These are phyloP conservation scores for Sphagnum fallax DNA, from an alignment of 228 moss, liverwort and hornwort species.

Conservation along the genomic window DNA sequence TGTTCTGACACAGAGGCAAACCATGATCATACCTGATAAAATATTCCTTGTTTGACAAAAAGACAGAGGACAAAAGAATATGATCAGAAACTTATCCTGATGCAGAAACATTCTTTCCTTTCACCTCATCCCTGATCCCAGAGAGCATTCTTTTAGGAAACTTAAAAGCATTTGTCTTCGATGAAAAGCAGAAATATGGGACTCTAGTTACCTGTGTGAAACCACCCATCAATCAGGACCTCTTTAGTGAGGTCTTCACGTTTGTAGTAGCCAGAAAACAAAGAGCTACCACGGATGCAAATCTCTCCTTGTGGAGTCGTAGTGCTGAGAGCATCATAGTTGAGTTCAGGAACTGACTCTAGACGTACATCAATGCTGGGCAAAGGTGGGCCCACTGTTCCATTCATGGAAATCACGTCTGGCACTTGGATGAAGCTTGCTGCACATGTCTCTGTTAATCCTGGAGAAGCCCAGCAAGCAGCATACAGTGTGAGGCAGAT, in stretches of 20 bases:
- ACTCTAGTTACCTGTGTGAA: conserved; percentile 32
- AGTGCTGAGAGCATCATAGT: conserved; percentile 38
- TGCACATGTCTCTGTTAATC: conserved; percentile 50
- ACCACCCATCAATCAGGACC: conserved; percentile 45
- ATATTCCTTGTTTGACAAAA: too few species aligned
- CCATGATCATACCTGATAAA: too few species aligned
- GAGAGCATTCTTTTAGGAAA: too few species aligned
- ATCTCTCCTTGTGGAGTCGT: conserved; percentile 33
- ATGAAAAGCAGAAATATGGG: too few species aligned
- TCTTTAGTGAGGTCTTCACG: conserved; percentile 41
- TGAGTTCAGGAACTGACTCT: conserved; percentile 54
- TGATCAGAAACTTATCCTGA: not conserved
- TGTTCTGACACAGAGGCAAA: too few species aligned
- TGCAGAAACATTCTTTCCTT: too few species aligned
- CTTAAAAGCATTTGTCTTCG: too few species aligned
- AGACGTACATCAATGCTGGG: conserved; percentile 45
- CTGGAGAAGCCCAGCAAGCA: conserved; percentile 9
- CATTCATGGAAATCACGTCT: conserved; percentile 29
- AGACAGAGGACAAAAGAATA: too few species aligned
- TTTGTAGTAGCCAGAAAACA: conserved; percentile 46
- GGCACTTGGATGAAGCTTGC: conserved; percentile 45
- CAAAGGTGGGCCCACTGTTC: conserved; percentile 49
- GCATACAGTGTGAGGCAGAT: not conserved
- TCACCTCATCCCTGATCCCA: too few species aligned
- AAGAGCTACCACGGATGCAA: conserved; percentile 42